phyloP scores from a whole-genome alignment of 306 rosid species.

The Acacia melanoxylon region DNA sequence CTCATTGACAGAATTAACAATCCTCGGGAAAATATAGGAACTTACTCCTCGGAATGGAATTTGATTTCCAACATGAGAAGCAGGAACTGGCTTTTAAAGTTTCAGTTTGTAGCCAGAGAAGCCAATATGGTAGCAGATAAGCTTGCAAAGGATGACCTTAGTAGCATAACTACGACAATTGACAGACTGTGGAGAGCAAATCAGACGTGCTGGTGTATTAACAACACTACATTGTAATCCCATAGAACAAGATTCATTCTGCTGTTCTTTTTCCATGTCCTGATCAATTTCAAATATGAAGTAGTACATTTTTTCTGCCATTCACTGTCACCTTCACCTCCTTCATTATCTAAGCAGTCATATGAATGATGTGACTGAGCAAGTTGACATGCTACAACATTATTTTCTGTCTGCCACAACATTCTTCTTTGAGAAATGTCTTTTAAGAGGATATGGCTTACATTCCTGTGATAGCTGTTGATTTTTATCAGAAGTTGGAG shows the following conservation, averaged over 20 bases:
- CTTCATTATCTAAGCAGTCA: constrained; percentile 31
- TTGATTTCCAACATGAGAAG: too few species aligned
- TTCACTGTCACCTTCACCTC: constrained; percentile 7
- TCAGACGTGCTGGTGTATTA: constrained; percentile 36
- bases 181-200: constrained; percentile 30
- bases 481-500: constrained; percentile 33
- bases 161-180: not conserved
- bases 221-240: constrained; percentile 24
- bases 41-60: too few species aligned
- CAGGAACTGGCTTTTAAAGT: too few species aligned
- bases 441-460: constrained; percentile 31
- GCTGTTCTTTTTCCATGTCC: constrained; percentile 26
- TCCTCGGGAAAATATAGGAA: too few species aligned
- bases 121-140: too few species aligned
- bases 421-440: constrained; percentile 46
- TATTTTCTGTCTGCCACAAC: constrained; percentile 31
- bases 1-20: too few species aligned
- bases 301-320: constrained; percentile 29
- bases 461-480: constrained; percentile 27
- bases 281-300: constrained; percentile 20
- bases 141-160: too few species aligned
- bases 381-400: constrained; percentile 22
- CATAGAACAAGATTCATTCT: constrained; percentile 34
- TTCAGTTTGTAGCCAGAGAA: not conserved
- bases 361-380: constrained; percentile 30